phyloP scores from a whole-genome alignment of 192 early-diverging fungal genomes.

The Chytriomyces sp. region DNA sequence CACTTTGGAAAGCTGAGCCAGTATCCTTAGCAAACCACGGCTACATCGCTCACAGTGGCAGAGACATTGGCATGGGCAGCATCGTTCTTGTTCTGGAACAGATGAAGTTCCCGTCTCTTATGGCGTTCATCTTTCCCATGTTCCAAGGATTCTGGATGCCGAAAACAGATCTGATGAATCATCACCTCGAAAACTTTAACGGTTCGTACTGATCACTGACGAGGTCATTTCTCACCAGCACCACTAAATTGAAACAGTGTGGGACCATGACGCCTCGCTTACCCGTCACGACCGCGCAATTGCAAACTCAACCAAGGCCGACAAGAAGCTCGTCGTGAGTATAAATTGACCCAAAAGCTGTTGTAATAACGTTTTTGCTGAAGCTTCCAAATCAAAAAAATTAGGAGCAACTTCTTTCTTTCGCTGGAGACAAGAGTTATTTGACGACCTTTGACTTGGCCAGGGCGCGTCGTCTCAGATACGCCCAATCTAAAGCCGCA shows the following conservation, averaged over 20 bases:
- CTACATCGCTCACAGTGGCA: neutral
- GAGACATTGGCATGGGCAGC: constrained; percentile 8
- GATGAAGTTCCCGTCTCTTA: neutral
- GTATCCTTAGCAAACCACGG: neutral
- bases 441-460: neutral
- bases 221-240: neutral
- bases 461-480: constrained; percentile 6
- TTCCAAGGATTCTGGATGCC: neutral
- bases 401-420: constrained; percentile 17
- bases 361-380: neutral
- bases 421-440: constrained; percentile 14
- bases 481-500: neutral
- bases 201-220: neutral
- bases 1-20: neutral
- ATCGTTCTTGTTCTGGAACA: neutral
- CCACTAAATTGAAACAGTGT: constrained; percentile 11
- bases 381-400: neutral
- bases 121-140: constrained; percentile 5
- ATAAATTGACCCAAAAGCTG: neutral
- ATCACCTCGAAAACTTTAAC: neutral
- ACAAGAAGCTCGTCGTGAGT: constrained; percentile 12
- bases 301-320: neutral
- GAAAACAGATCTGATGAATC: neutral
- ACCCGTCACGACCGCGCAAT: constrained; percentile 4
- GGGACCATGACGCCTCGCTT: constrained; percentile 15